Evolutionary conservation across 2,329 filamentous ascomycete genomes (phyloP).

Genomic region (Penicillium olsonii): DNA sequence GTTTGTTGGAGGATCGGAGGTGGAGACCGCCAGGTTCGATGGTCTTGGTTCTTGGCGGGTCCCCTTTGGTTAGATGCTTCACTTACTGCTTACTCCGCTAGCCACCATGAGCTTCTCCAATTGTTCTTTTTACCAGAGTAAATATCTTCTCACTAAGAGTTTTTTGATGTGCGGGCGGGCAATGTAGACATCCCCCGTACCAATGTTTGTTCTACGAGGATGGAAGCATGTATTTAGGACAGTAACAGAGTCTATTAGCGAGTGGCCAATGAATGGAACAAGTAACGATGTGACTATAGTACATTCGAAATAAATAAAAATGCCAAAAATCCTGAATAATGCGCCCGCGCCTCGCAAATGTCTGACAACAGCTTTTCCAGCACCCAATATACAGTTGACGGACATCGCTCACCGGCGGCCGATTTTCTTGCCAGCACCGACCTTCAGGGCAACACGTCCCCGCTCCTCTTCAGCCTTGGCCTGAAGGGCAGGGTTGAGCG

Average conservation of each 20-base stretch:
- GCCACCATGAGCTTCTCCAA: too few relatives aligned
- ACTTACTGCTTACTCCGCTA: too few relatives aligned
- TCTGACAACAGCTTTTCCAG: constrained; percentile 30
- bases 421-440: constrained; percentile 24
- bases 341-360: constrained; percentile 38
- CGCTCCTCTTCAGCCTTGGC: constrained; percentile 26
- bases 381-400: constrained; percentile 21
- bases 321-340: constrained; percentile 30
- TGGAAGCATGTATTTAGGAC: neutral
- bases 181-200: neutral
- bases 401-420: constrained; percentile 19
- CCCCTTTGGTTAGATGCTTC: too few relatives aligned
- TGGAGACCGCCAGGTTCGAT: too few relatives aligned
- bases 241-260: constrained; percentile 8
- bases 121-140: too few relatives aligned
- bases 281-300: constrained; percentile 30
- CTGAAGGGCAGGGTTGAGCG: constrained; percentile 33
- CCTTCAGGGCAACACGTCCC: constrained; percentile 30
- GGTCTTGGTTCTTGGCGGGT: too few relatives aligned
- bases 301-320: constrained; percentile 26
- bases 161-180: neutral
- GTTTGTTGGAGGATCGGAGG: too few relatives aligned
- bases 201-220: neutral
- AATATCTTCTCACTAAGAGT: too few relatives aligned
- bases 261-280: constrained; percentile 24